A percentile compares a stretch with the other conserved stretches of the same genome.
Evolutionary conservation across 345 rosid species (phyloP).

Genomic region (Gynandropsis gynandra): DNA sequence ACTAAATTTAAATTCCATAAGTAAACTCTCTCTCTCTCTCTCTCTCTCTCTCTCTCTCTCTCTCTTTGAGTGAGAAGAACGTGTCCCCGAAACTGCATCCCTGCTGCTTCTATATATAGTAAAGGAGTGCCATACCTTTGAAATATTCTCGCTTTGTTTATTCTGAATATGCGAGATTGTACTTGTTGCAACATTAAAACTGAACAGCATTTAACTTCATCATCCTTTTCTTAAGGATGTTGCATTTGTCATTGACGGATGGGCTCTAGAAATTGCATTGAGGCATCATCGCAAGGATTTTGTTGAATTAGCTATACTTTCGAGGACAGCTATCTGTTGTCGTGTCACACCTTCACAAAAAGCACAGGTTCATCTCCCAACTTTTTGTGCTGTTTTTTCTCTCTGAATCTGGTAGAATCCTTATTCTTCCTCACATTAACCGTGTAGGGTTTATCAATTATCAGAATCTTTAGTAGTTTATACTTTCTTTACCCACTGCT

Average conservation of each 20-base stretch:
- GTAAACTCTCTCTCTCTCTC: background rate
- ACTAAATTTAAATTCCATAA: constrained; percentile 20
- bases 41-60: too few relatives aligned
- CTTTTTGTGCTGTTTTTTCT: constrained; percentile 5
- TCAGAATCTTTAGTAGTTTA: background rate
- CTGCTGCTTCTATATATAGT: too few relatives aligned
- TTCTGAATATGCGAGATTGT: too few relatives aligned
- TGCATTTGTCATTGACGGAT: constrained; percentile 95
- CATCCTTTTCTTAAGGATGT: constrained; percentile 46
- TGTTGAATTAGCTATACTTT: constrained; percentile 85
- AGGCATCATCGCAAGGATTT: constrained; percentile 74
- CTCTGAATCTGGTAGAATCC: too few relatives aligned
- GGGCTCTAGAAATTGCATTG: constrained; percentile 96
- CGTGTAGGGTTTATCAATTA: too few relatives aligned
- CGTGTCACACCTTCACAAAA: constrained; percentile 98
- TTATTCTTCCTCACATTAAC: too few relatives aligned
- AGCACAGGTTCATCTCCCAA: constrained; percentile 60
- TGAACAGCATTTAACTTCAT: background rate
- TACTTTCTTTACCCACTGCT: constrained; percentile 8
- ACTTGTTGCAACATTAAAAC: too few relatives aligned
- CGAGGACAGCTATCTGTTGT: constrained; percentile 97
- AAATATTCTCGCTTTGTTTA: too few relatives aligned
- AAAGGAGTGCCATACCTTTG: too few relatives aligned
- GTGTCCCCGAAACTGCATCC: too few relatives aligned
- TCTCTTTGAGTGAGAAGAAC: too few relatives aligned